Evolutionary conservation across 1,284 basidiomycete species (phyloP).

Genomic region (Sutorius eximius): DNA sequence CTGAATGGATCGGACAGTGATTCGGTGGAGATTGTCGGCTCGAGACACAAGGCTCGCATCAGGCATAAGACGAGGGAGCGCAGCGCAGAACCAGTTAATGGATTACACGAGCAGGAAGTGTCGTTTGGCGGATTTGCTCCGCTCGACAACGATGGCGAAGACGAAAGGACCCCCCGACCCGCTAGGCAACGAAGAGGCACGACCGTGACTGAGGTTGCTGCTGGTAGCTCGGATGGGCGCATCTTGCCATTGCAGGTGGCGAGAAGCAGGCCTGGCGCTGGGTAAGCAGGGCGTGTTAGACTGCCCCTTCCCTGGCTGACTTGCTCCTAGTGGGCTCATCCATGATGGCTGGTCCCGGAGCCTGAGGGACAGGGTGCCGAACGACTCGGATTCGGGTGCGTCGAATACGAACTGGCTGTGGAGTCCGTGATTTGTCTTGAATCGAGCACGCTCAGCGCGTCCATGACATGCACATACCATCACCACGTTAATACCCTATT

Average conservation of each 20-base stretch:
- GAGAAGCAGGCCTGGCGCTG: conserved; percentile 11
- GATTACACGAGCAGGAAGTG: conserved; percentile 2
- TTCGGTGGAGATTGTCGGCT: conserved; percentile 3
- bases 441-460: background rate
- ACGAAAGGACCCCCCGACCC: conserved; percentile 30
- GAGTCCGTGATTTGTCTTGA: conserved; percentile 17
- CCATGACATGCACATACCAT: background rate
- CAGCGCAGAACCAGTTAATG: background rate
- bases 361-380: conserved; percentile 1
- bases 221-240: background rate
- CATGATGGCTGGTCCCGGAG: conserved; percentile 16
- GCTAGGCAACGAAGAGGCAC: background rate
- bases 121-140: background rate
- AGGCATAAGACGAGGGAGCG: conserved; percentile 1
- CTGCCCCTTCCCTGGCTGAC: background rate
- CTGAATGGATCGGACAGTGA: conserved; percentile 6
- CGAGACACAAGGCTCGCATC: background rate
- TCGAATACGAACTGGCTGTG: conserved; percentile 24
- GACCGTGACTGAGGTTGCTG: background rate
- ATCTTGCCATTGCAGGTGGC: conserved; percentile 21
- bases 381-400: conserved; percentile 25
- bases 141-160: conserved; percentile 10
- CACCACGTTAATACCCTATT: background rate
- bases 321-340: background rate
- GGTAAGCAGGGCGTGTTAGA: conserved; percentile 14